Base-by-base conservation (phyloP, 805 yeast genomes). In the Cyberlindnera xishuangbannaensis region DNA sequence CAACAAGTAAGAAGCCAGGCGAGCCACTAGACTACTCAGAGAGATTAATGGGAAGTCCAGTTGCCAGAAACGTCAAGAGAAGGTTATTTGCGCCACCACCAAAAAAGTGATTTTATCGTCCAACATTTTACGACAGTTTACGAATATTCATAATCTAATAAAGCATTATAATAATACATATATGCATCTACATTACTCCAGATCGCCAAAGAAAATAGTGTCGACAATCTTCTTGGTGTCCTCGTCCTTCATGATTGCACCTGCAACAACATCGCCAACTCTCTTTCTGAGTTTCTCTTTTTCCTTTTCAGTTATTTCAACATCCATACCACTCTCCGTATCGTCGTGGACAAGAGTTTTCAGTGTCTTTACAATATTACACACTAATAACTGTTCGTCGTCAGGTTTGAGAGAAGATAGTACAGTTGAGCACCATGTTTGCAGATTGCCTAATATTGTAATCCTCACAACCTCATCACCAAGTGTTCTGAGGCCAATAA, bases 391-490 rank as follows among this genome's bases (percentile, higher is more conserved):
- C 9, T 60, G 56, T 30, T 64, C 65, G 39, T 80, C 84, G 18
- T 65, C 64, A 14, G 61, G 61, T 28, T 39, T 47, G 36, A 39
- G 50, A 18, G 36, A 37, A 19, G 49, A 68, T 28, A 80, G 60
- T 2, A 82, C 79, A 39, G 73, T 68, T 30, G 64, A 65, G 12
- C 76, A 65, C 98, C 98, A 92, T 37, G 78, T 75, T 43, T 77
- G 72, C 40, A 90, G 59, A 56, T 92, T 92, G 0, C 96, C 96
- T 24, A 90, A 64, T 34, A 92, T 68, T 1, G 85, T 73, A 27
- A 90, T 78, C 45, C 95, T 72, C 23, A 90, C 73, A 8, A 92
- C 94, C 58, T 92, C 97, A 5, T 78, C 65, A 4, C 97, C 98
- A 50, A 92, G 62, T 14, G 81, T 85, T 36, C 75, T 72, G 49